Evolutionary conservation across 768 basidiomycete species (phyloP), one percentile per base, ranked within the genome.

Genomic region (Leccinum aurantiacum): DNA sequence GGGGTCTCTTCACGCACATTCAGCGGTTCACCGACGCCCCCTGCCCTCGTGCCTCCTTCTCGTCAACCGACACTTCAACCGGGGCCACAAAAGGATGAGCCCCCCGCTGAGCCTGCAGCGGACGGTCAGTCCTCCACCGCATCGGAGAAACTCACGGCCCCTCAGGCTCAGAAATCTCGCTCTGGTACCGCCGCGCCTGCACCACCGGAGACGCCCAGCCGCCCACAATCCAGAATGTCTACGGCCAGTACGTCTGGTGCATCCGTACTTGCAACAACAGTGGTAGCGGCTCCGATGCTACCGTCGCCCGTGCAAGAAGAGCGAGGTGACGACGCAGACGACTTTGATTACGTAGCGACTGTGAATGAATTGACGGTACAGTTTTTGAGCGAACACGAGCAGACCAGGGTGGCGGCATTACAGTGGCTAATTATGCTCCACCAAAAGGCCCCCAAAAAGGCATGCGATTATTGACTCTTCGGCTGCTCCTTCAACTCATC

Each of bases 351-450:
- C 67, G 90, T 93, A 64, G 84, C 87, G 19, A 98, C 94, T 0
- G 96, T 99, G 54, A 93, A 91, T 68, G 92, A 91, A 53, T 75
- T 99, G 63, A 97, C 94, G 4, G 79, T 97, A 53, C 95, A 97
- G 65, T 95, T 99, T 71, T 70, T 98, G 75, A 95, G 91, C 74
- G 96, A 99, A 74, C 94, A 92, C 65, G 96, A 97, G 71, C 95
- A 98, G 69, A 98, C 97, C 0, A 80, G 95, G 53, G 93, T 98
- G 6, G 94, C 95, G 27, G 95, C 96, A 3, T 74, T 99, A 66
- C 95, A 96, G 75, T 99, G 97, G 97, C 78, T 99, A 41, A 88
- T 97, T 58, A 99, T 99, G 97, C 77, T 99, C 54, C 97, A 99
- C 75, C 91, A 95, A 72, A 98, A 98, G 69, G 94, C 95, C 13